These are phyloP conservation scores for Volutella citrinella DNA, from an alignment of 2,329 filamentous ascomycete species.

Conservation along the genomic window DNA sequence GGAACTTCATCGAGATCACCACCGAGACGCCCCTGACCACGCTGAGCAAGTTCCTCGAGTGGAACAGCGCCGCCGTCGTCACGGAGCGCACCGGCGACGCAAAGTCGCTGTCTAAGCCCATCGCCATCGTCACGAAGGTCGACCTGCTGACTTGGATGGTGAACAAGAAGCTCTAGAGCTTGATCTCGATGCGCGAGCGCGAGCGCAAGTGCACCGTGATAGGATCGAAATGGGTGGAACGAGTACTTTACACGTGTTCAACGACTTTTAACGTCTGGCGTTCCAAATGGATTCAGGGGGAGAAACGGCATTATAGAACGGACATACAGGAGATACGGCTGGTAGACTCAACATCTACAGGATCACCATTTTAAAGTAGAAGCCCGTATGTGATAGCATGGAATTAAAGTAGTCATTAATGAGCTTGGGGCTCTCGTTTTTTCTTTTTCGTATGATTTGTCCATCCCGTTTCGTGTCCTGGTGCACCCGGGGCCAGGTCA, in stretches of 20 bases:
- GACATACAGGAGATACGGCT: conserved; percentile 13
- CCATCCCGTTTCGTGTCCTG: neutral
- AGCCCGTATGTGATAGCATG: no score
- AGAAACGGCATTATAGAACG: conserved; percentile 20
- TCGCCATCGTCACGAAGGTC: conserved; percentile 94
- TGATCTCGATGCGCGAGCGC: no score
- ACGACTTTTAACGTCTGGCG: conserved; percentile 29
- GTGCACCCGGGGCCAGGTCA: no score
- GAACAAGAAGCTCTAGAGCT: conserved; percentile 50
- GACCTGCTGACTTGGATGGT: conserved; percentile 93
- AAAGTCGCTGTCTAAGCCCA: conserved; percentile 65
- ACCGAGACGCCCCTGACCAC: conserved; percentile 79
- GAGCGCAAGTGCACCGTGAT: no score
- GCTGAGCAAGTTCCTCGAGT: conserved; percentile 92
- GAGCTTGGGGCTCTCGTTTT: conserved; percentile 11
- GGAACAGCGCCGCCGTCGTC: conserved; percentile 94
- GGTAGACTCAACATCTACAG: conserved; percentile 44
- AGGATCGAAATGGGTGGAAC: conserved; percentile 19
- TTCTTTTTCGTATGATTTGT: neutral
- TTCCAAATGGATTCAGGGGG: conserved; percentile 18
- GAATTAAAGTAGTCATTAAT: conserved; percentile 25
- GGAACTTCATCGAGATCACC: conserved; percentile 91
- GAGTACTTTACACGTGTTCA: conserved; percentile 31
- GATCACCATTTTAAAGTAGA: conserved; percentile 21
- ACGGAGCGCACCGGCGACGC: conserved; percentile 67